Conservation (phyloP, 352 stramenopile genomes). For the Phytophthora palmivora region DNA sequence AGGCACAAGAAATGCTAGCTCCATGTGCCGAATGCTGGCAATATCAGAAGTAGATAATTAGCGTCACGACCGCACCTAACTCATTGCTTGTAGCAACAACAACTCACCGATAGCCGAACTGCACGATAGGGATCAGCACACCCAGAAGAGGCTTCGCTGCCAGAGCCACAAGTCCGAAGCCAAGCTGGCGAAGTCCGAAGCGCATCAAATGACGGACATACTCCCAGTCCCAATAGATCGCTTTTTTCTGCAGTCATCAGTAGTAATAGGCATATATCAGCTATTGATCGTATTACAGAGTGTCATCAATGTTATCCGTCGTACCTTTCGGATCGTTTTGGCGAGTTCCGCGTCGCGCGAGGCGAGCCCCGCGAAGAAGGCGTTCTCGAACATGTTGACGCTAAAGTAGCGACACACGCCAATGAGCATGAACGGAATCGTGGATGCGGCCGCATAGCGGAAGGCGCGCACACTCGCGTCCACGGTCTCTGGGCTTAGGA, state of each 20-base stretch:
- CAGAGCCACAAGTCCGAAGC: conserved; percentile 61
- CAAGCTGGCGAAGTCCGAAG: conserved; percentile 54
- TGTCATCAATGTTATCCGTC: background rate
- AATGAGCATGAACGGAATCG: conserved; percentile 65
- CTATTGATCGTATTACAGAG: background rate
- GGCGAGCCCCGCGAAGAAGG: conserved; percentile 70
- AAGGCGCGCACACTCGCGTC: conserved; percentile 58
- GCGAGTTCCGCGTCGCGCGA: conserved; percentile 50
- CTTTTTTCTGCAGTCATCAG: conserved; percentile 44
- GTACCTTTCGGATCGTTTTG: conserved; percentile 49
- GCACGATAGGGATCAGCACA: conserved; percentile 54
- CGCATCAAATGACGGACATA: conserved; percentile 61
- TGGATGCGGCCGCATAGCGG: conserved; percentile 56
- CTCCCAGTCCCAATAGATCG: conserved; percentile 80
- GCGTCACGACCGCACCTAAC: background rate
- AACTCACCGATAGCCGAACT: conserved; percentile 68
- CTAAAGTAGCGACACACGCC: conserved; percentile 62
- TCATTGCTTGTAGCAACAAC: background rate
- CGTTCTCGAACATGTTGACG: conserved; percentile 71
- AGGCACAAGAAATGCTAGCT: conserved; percentile 63
- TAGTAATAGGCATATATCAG: background rate
- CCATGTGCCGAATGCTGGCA: conserved; percentile 72
- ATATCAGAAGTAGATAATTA: conserved; percentile 10
- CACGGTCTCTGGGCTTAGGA: conserved; percentile 48
- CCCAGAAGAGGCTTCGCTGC: conserved; percentile 58